phyloP scores from a whole-genome alignment of 495 filamentous ascomycete species.

The Saxophila tyrrhenica region DNA sequence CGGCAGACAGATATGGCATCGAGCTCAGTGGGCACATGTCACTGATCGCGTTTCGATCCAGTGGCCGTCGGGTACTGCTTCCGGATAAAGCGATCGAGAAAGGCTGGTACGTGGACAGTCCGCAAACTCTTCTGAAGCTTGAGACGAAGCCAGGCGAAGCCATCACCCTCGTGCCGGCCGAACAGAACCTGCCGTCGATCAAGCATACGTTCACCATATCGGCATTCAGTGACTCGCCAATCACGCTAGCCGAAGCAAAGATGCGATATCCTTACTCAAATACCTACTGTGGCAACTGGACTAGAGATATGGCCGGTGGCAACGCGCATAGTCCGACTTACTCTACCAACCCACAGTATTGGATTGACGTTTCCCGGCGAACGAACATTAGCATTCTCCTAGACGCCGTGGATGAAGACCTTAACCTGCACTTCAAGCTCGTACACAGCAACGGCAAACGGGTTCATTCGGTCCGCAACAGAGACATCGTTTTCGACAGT shows the following conservation, averaged over 20 bases:
- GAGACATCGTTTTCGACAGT: conserved; percentile 68
- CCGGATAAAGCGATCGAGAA: conserved; percentile 54
- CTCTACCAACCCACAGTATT: conserved; percentile 75
- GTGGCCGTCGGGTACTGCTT: conserved; percentile 63
- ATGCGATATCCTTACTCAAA: conserved; percentile 45
- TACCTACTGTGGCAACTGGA: conserved; percentile 57
- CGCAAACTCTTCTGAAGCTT: conserved; percentile 75
- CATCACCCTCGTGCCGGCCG: conserved; percentile 70
- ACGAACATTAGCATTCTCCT: conserved; percentile 61
- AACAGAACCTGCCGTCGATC: conserved; percentile 59
- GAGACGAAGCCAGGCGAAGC: conserved; percentile 39
- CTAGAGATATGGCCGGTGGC: conserved; percentile 66
- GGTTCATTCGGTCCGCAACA: conserved; percentile 51
- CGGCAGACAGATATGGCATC: conserved; percentile 6
- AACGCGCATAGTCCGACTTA: conserved; percentile 66
- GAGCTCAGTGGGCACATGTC: conserved; percentile 64
- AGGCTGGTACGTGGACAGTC: conserved; percentile 83
- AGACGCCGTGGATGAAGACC: conserved; percentile 42
- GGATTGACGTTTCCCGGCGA: conserved; percentile 43
- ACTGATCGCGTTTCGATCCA: conserved; percentile 62
- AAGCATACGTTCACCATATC: conserved; percentile 75
- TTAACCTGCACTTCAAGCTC: conserved; percentile 74
- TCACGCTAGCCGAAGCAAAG: conserved; percentile 48
- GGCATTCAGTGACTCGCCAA: conserved; percentile 52
- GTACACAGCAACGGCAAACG: conserved; percentile 65